These are phyloP conservation scores for Aspergillus arachidicola DNA, from an alignment of 2,329 filamentous ascomycete genomes.

Conservation along the genomic window DNA sequence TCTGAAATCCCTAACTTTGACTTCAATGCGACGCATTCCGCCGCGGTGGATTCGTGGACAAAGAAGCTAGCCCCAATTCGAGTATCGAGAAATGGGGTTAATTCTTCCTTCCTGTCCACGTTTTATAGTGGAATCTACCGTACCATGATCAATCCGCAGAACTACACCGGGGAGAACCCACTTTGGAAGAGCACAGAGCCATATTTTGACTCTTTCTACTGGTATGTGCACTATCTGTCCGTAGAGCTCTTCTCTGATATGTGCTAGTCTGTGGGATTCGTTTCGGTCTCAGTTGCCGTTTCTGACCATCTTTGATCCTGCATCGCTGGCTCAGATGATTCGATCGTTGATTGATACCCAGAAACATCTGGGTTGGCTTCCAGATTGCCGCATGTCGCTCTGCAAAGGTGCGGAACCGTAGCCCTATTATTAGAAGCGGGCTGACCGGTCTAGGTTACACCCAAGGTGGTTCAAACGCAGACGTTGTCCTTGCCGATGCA, in stretches of 20 bases:
- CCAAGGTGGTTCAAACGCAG: constrained; percentile 73
- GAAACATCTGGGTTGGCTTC: constrained; percentile 69
- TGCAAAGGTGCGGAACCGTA: constrained; percentile 51
- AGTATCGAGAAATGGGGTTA: constrained; percentile 35
- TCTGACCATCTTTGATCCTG: constrained; percentile 67
- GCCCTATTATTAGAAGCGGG: neutral
- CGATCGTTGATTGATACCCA: constrained; percentile 73
- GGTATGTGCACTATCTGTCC: constrained; percentile 39
- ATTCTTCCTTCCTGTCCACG: constrained; percentile 46
- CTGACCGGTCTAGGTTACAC: constrained; percentile 57
- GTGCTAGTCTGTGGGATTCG: constrained; percentile 63
- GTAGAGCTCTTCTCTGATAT: constrained; percentile 13
- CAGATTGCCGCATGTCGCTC: constrained; percentile 73
- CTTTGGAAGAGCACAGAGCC: constrained; percentile 66
- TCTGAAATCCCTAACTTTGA: constrained; percentile 66
- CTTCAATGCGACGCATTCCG: constrained; percentile 56
- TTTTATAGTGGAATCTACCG: constrained; percentile 73
- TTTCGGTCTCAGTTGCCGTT: constrained; percentile 71
- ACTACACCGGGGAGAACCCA: constrained; percentile 73
- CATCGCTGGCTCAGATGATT: constrained; percentile 64
- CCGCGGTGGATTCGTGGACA: constrained; percentile 61
- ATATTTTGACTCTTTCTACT: constrained; percentile 76
- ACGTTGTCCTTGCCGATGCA: constrained; percentile 67
- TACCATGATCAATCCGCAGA: constrained; percentile 70
- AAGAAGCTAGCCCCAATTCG: constrained; percentile 52